These are phyloP conservation scores for Westerdykella ornata DNA, from an alignment of 2,329 filamentous ascomycete genomes.

Conservation along the genomic window DNA sequence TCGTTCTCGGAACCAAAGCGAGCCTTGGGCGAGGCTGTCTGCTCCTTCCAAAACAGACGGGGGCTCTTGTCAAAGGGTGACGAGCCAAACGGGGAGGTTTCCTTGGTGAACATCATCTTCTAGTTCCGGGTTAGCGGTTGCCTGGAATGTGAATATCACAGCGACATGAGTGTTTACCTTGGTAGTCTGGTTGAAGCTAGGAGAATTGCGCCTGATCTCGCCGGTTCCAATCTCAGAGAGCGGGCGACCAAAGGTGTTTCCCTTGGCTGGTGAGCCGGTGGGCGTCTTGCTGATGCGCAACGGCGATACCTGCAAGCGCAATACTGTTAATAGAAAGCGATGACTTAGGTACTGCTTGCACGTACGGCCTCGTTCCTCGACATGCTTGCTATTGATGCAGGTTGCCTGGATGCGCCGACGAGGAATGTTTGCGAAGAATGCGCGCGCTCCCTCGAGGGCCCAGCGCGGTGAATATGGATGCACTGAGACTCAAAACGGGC, in stretches of 20 bases:
- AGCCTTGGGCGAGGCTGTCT: slow-evolving; percentile 56
- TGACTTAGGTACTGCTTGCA: slow-evolving; percentile 1
- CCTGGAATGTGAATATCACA: slow-evolving; percentile 12
- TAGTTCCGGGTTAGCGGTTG: slow-evolving; percentile 33
- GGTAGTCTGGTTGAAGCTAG: slow-evolving; percentile 71
- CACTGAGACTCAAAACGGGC: slow-evolving; percentile 12
- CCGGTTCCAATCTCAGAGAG: slow-evolving; percentile 84
- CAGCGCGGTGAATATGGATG: slow-evolving; percentile 12
- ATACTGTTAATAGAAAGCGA: not conserved
- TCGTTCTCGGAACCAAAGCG: slow-evolving; percentile 63
- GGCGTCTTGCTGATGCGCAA: slow-evolving; percentile 68
- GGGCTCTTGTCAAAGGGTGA: slow-evolving; percentile 72
- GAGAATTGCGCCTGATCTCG: slow-evolving; percentile 83
- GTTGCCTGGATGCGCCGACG: slow-evolving; percentile 17
- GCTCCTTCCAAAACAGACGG: slow-evolving; percentile 81
- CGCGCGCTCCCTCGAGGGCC: slow-evolving; percentile 24
- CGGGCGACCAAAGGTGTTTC: slow-evolving; percentile 57
- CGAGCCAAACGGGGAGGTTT: slow-evolving; percentile 78
- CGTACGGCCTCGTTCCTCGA: slow-evolving; percentile 39
- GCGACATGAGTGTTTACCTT: slow-evolving; percentile 52
- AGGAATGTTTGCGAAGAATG: slow-evolving; percentile 32
- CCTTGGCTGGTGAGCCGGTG: slow-evolving; percentile 59
- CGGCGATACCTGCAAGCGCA: slow-evolving; percentile 59
- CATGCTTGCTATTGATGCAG: slow-evolving; percentile 29
- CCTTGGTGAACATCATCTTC: slow-evolving; percentile 63